phyloP scores from a whole-genome alignment of 2,329 filamentous ascomycete species.

The Botrytis aclada region DNA sequence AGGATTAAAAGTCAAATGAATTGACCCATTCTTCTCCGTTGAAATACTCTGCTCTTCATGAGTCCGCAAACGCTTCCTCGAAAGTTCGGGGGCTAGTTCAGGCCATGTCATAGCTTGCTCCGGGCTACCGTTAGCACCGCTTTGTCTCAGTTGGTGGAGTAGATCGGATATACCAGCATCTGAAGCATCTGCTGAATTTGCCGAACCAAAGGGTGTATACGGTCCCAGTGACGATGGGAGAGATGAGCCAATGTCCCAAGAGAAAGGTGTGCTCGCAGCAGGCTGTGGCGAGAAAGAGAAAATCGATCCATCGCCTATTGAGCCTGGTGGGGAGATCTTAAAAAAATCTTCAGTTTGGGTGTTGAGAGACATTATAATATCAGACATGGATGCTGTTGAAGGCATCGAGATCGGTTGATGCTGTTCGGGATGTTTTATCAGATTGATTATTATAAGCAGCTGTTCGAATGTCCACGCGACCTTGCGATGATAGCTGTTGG shows the following conservation, averaged over 20 bases:
- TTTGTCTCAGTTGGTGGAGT: neutral
- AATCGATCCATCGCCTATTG: neutral
- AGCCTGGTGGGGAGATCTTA: neutral
- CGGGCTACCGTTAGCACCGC: neutral
- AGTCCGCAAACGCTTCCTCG: neutral
- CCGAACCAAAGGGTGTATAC: neutral
- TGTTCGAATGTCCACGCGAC: conserved; percentile 15
- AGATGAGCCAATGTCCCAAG: neutral
- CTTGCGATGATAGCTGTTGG: conserved; percentile 18
- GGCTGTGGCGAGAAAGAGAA: neutral
- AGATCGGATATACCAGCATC: neutral
- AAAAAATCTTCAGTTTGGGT: neutral
- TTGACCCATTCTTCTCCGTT: neutral
- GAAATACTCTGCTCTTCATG: neutral
- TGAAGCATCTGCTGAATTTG: neutral
- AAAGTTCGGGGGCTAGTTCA: neutral
- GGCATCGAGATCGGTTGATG: neutral
- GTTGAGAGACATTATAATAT: neutral
- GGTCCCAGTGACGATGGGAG: neutral
- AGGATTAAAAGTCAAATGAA: neutral
- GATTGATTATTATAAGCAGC: neutral
- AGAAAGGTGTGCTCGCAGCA: neutral
- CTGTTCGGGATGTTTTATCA: neutral
- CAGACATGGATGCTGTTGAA: neutral
- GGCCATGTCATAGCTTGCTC: neutral